These are phyloP conservation scores for Hanseniaspora valbyensis DNA, from an alignment of 805 yeast genomes.

Conservation along the genomic window DNA sequence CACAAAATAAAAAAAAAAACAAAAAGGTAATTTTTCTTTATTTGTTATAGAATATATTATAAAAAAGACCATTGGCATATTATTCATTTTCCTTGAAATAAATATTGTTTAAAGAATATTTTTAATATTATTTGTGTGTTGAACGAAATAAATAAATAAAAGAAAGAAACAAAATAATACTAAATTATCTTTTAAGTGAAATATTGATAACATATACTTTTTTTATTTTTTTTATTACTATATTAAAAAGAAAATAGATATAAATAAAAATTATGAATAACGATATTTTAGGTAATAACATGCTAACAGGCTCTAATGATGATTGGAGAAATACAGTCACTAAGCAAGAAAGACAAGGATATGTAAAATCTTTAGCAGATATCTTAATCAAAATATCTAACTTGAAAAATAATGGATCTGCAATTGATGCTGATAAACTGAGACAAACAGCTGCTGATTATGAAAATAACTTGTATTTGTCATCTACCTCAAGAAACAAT, in stretches of 20 bases:
- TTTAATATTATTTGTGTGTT: too few species aligned
- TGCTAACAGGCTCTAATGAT: background rate
- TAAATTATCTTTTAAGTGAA: too few species aligned
- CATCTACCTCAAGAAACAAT: slow-evolving; percentile 46
- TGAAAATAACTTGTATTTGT: slow-evolving; percentile 53
- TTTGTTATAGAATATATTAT: too few species aligned
- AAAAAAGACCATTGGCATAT: too few species aligned
- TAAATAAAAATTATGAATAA: background rate
- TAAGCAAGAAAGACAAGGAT: slow-evolving; percentile 26
- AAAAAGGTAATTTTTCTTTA: too few species aligned
- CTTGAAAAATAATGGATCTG: slow-evolving; percentile 28
- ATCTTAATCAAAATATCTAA: slow-evolving; percentile 30
- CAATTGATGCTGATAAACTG: slow-evolving; percentile 33
- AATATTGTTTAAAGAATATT: too few species aligned
- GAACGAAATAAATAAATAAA: too few species aligned
- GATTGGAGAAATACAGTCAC: slow-evolving; percentile 14
- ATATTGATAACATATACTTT: too few species aligned
- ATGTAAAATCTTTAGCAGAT: slow-evolving; percentile 27
- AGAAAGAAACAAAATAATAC: too few species aligned
- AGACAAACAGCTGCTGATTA: slow-evolving; percentile 56
- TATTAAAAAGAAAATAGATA: background rate
- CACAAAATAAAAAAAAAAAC: too few species aligned
- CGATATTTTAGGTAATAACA: background rate
- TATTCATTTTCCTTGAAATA: too few species aligned
- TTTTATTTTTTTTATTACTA: too few species aligned